Evolutionary conservation across 1,284 basidiomycete species (phyloP).

Genomic region (Austroboletus rostrupii): DNA sequence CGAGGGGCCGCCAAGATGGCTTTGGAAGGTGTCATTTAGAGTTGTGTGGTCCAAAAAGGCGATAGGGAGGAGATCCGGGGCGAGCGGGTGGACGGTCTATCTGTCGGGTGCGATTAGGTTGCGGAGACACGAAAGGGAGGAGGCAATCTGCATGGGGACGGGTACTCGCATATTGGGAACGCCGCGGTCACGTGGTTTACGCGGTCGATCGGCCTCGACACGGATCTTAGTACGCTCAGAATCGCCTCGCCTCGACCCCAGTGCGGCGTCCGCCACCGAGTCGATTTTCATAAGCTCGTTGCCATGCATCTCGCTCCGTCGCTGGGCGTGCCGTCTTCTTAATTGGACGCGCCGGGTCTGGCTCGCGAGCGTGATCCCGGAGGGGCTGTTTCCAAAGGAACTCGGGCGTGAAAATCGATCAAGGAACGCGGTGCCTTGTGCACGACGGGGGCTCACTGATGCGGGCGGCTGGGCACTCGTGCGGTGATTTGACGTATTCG

Average conservation of each 20-base stretch:
- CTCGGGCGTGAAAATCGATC: conserved; percentile 26
- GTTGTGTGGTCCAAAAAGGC: too few relatives aligned
- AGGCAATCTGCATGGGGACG: too few relatives aligned
- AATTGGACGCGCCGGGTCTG: conserved; percentile 17
- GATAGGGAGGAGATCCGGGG: too few relatives aligned
- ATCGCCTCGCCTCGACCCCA: conserved; percentile 3
- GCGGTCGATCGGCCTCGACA: too few relatives aligned
- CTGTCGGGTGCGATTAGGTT: too few relatives aligned
- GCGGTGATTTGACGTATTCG: conserved; percentile 28
- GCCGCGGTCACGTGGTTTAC: too few relatives aligned
- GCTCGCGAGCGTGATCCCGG: conserved; percentile 17
- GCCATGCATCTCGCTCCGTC: conserved; percentile 20
- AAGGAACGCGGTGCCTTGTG: conserved; percentile 28
- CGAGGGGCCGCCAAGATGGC: too few relatives aligned
- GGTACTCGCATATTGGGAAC: too few relatives aligned
- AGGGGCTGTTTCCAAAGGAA: conserved; percentile 27
- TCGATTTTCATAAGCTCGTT: conserved; percentile 17
- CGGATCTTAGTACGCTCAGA: conserved; percentile 6
- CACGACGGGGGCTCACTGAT: conserved; percentile 12
- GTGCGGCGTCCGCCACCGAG: conserved; percentile 27
- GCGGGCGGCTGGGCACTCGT: conserved; percentile 24
- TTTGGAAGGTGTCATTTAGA: too few relatives aligned
- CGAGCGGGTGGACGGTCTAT: too few relatives aligned
- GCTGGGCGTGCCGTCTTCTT: conserved; percentile 24
- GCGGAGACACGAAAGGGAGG: too few relatives aligned